Evolutionary conservation across 352 stramenopile species (phyloP).

Genomic region (Globisporangium polare): DNA sequence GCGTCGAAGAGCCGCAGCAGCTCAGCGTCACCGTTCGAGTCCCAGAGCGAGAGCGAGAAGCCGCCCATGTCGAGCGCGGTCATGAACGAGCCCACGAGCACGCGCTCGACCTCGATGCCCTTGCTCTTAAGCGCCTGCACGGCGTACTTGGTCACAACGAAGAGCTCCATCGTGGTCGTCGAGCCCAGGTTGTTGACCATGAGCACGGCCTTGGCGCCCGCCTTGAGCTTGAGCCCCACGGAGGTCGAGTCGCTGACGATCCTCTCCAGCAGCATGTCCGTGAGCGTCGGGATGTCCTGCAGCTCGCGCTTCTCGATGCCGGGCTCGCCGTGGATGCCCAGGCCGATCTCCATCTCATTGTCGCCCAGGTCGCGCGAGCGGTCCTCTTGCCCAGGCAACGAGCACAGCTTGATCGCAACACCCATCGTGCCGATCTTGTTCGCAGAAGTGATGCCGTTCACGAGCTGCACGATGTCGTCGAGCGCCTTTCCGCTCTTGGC

Average conservation of each 20-base stretch:
- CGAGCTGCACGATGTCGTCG: constrained; percentile 59
- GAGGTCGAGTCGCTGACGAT: constrained; percentile 37
- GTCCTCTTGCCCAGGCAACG: constrained; percentile 85
- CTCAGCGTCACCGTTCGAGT: constrained; percentile 55
- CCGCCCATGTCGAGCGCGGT: constrained; percentile 97
- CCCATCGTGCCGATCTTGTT: constrained; percentile 91
- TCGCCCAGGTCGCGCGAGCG: constrained; percentile 55
- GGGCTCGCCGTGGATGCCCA: constrained; percentile 96
- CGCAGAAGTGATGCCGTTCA: constrained; percentile 52
- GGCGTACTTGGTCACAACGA: constrained; percentile 87
- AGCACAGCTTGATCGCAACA: constrained; percentile 93
- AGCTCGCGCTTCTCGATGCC: constrained; percentile 63
- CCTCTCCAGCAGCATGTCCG: constrained; percentile 46
- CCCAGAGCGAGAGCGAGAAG: constrained; percentile 89
- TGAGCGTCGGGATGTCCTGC: constrained; percentile 43
- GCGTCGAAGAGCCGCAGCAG: constrained; percentile 59
- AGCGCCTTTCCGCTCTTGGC: constrained; percentile 78
- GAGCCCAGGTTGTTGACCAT: constrained; percentile 97
- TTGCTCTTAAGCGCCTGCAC: constrained; percentile 53
- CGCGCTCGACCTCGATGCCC: constrained; percentile 73
- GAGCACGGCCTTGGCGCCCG: constrained; percentile 53
- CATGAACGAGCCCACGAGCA: constrained; percentile 95
- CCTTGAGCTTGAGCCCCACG: constrained; percentile 33
- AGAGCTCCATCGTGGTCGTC: constrained; percentile 95
- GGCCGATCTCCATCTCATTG: constrained; percentile 90